Conservation (phyloP, 306 rosid species). For the Malus orientalis region DNA sequence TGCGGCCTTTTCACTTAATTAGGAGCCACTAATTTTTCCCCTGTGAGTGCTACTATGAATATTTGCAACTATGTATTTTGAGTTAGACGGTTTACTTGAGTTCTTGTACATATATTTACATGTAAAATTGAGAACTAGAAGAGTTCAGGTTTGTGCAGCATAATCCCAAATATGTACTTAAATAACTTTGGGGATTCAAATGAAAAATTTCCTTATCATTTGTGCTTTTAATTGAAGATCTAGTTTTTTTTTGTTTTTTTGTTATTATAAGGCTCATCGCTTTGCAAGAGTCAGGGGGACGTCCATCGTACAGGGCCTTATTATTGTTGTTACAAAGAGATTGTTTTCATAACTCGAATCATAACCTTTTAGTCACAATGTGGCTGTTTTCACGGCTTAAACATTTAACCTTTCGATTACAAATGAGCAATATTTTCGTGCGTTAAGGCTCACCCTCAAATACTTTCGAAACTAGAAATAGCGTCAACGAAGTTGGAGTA, state of each 20-base stretch:
- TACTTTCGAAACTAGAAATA: too few species aligned
- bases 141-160: constrained; percentile 28
- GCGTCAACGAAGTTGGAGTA: too few species aligned
- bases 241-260: neutral
- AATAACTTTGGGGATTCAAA: constrained; percentile 29
- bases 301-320: too few species aligned
- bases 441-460: too few species aligned
- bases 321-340: too few species aligned
- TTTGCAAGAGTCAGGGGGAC: too few species aligned
- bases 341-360: too few species aligned
- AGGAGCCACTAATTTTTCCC: constrained; percentile 17
- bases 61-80: constrained; percentile 15
- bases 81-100: constrained; percentile 25
- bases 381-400: too few species aligned
- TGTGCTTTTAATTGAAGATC: neutral
- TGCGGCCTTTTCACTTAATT: neutral
- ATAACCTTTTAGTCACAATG: too few species aligned
- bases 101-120: constrained; percentile 25
- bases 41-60: constrained; percentile 23
- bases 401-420: rapidly evolving
- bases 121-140: constrained; percentile 29
- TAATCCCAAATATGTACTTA: constrained; percentile 26
- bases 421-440: too few species aligned
- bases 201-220: neutral
- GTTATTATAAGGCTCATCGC: rapidly evolving